Percentiles rank a stretch among this genome's conserved stretches.
phyloP scores from a whole-genome alignment of 257 asterid genomes.

The Verbena officinalis region DNA sequence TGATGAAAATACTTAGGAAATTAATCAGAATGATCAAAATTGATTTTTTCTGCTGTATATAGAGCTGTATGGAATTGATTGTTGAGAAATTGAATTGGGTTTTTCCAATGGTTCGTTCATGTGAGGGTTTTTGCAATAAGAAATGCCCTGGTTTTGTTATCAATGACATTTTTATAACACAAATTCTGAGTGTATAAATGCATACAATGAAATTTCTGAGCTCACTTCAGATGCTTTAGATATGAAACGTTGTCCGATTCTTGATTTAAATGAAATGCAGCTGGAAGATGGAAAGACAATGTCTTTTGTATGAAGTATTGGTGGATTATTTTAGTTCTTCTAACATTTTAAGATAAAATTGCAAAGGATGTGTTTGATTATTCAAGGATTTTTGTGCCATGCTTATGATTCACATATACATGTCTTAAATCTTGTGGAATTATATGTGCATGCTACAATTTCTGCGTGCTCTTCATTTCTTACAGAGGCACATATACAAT shows the following conservation, averaged over 20 bases:
- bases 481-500: background rate
- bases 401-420: background rate
- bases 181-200: background rate
- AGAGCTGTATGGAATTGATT: slow-evolving; percentile 25
- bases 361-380: background rate
- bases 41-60: slow-evolving; percentile 25
- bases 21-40: slow-evolving; percentile 5
- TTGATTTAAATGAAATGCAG: background rate
- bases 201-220: slow-evolving; percentile 3
- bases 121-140: slow-evolving; percentile 23
- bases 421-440: slow-evolving; percentile 8
- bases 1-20: background rate
- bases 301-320: background rate
- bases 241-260: background rate
- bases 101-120: slow-evolving; percentile 4
- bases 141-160: slow-evolving; percentile 21
- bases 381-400: background rate
- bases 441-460: slow-evolving; percentile 3
- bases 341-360: slow-evolving; percentile 1
- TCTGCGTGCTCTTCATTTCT: too few relatives aligned
- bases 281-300: background rate
- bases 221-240: background rate
- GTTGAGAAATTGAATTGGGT: slow-evolving; percentile 11
- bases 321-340: slow-evolving; percentile 9
- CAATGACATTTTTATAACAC: background rate